Percentiles rank a stretch among this genome's conserved stretches.
phyloP scores from a whole-genome alignment of 2,329 filamentous ascomycete species.

The Colletotrichum sp. region DNA sequence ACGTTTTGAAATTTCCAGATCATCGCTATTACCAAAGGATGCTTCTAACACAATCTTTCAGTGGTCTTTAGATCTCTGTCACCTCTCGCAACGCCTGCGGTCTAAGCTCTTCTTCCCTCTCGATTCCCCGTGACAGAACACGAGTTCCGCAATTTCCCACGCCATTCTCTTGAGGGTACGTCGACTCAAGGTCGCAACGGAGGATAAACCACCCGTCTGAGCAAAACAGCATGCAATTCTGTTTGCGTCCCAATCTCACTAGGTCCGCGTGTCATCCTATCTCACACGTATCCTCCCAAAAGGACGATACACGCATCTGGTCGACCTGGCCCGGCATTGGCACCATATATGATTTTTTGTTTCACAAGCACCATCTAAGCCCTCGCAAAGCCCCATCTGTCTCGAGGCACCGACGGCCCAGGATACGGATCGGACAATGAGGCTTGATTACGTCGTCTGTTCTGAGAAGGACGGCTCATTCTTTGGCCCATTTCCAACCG shows the following conservation, averaged over 20 bases:
- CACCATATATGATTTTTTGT: not conserved
- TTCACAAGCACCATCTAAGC: not conserved
- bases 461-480: not conserved
- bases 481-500: not conserved
- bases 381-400: not conserved
- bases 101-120: not conserved
- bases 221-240: not conserved
- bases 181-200: not conserved
- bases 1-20: not conserved
- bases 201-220: not conserved
- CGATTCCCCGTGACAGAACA: not conserved
- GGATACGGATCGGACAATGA: not conserved
- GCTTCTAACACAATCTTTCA: not conserved
- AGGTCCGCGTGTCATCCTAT: not conserved
- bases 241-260: not conserved
- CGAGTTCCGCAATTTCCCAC: not conserved
- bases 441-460: not conserved
- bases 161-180: not conserved
- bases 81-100: not conserved
- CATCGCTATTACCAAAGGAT: not conserved
- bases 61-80: not conserved
- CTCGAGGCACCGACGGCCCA: not conserved
- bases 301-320: not conserved
- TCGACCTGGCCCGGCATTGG: not conserved
- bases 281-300: not conserved